Conservation (phyloP, 1,284 basidiomycete genomes). For the Boletus sp. region DNA sequence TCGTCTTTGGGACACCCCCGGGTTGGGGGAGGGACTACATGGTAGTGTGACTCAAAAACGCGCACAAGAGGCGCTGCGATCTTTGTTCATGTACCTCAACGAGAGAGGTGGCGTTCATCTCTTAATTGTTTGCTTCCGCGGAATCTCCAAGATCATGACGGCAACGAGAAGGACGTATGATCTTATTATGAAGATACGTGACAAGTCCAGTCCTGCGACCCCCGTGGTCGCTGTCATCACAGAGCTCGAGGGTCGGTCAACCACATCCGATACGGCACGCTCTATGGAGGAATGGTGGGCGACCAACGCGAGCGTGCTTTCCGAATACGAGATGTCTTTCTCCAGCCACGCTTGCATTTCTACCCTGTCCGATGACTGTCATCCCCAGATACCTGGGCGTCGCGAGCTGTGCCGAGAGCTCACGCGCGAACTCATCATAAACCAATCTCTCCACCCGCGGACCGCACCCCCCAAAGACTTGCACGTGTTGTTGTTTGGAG, state of each 20-base stretch:
- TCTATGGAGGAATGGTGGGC: conserved; percentile 41
- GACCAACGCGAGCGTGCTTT: conserved; percentile 21
- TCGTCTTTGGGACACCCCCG: conserved; percentile 34
- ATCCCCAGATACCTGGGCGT: conserved; percentile 28
- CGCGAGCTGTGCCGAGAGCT: conserved; percentile 22
- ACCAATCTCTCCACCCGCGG: conserved; percentile 20
- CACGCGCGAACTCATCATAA: conserved; percentile 25
- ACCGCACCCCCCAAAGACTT: conserved; percentile 31
- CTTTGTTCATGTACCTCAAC: conserved; percentile 29
- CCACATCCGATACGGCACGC: conserved; percentile 8
- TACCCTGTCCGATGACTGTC: conserved; percentile 29
- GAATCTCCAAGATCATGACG: conserved; percentile 22
- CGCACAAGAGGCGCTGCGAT: conserved; percentile 24
- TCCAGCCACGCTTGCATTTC: conserved; percentile 27
- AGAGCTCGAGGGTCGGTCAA: conserved; percentile 33
- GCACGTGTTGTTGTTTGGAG: conserved; percentile 34
- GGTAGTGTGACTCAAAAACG: conserved; percentile 23
- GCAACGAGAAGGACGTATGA: conserved; percentile 30
- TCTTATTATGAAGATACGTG: conserved; percentile 24
- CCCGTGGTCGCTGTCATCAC: conserved; percentile 39
- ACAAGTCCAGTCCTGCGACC: conserved; percentile 21
- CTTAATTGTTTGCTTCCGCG: conserved; percentile 35
- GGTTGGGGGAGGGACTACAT: conserved; percentile 24
- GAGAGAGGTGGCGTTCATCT: conserved; percentile 35
- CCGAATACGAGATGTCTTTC: conserved; percentile 27